A percentile compares a stretch with the other conserved stretches of the same genome.
Evolutionary conservation across 345 rosid genomes (phyloP).

Genomic region (Gossypioides kirkii): DNA sequence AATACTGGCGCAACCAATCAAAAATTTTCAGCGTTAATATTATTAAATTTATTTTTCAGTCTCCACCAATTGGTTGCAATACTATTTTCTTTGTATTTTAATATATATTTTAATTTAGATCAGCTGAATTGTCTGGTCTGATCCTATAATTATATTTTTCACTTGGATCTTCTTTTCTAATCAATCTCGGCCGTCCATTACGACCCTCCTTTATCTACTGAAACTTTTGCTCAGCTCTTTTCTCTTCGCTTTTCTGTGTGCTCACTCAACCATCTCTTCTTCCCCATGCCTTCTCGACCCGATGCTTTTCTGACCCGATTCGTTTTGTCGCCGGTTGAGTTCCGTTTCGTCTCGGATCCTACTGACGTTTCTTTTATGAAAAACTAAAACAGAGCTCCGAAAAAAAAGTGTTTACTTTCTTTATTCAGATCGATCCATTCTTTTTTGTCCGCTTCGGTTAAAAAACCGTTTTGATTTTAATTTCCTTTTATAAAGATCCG

Average conservation of each 20-base stretch:
- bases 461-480: not conserved
- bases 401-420: not conserved
- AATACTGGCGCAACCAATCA: no score
- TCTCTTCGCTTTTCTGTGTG: not conserved
- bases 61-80: no score
- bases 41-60: no score
- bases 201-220: not conserved
- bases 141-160: not conserved
- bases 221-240: not conserved
- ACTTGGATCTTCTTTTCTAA: conserved; percentile 20
- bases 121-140: not conserved
- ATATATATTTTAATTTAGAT: not conserved
- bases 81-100: no score
- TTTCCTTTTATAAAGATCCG: not conserved
- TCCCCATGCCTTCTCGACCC: not conserved
- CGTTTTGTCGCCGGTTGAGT: not conserved
- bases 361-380: not conserved
- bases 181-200: conserved; percentile 28
- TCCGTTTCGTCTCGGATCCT: conserved; percentile 8
- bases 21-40: no score
- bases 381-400: not conserved
- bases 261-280: not conserved
- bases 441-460: not conserved
- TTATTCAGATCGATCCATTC: not conserved
- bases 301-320: conserved; percentile 8